Evolutionary conservation across 371 early-diverging fungal species (phyloP), one percentile per base, ranked within the genome.

Genomic region (Haplosporangium sp.): DNA sequence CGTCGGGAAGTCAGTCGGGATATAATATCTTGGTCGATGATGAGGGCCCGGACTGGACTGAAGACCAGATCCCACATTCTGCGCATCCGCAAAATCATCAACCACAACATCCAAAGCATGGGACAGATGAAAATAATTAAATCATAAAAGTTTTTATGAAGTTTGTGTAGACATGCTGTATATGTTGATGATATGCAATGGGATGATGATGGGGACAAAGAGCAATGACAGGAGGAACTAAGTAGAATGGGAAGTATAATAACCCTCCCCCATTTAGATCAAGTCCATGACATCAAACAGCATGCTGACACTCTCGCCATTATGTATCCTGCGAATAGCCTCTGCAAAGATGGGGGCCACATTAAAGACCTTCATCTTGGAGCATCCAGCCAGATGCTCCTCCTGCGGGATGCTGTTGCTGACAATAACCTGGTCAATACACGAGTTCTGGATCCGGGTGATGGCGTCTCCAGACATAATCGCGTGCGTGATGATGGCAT

Each of bases 321-420:
- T 93, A 83, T 97, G 97, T 21, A 94, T 96, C 64, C 99, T 84
- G 43, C 99, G 88, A 69, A 98, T 96, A 14, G 97, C 96, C 81
- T 98, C 99, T 38, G 95, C 92, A 74, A 99, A 93, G n/a, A 93
- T 90, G 1, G 93, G 85, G 14, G 95, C 89, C 23, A 98, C 90
- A 77, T 95, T 93, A 67, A 97, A 92, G 5, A 90, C 89, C 20
- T 85, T 81, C 40, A 98, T 82, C 81, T 96, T 96, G 48, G 86
- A 65, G 75, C 90, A 91, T 43, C 72, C 77, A 10, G 68, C 73
- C 54, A 87, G 69, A 65, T 95, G 92, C 52, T 92, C 91, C n/a
- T 89, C 90, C 71, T 96, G 95, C 7, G 96, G 96, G 42, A 96
- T 91, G 4, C 94, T 93, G 83, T 98, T 95, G 74, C 92, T 94